Conservation (phyloP, 192 early-diverging fungal genomes). For the Oehlia diaphana region DNA sequence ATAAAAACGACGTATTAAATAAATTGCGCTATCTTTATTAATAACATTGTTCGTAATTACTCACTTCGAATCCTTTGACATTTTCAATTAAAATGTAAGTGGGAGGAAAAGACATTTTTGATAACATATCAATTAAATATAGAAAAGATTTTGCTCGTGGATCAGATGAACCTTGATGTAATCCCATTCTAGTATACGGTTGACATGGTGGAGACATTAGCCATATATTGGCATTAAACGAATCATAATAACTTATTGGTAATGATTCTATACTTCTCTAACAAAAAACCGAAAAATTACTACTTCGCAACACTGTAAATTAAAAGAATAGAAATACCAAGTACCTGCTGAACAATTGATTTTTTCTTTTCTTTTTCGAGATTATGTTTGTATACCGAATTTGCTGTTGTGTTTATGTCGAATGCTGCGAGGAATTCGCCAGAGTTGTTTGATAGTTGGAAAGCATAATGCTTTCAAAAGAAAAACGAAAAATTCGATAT, state of each 20-base stretch:
- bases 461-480: constrained; percentile 69
- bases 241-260: constrained; percentile 13
- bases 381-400: constrained; percentile 72
- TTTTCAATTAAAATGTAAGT: constrained; percentile 75
- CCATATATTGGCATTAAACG: constrained; percentile 68
- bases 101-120: constrained; percentile 55
- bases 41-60: background rate
- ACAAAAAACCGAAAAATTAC: background rate
- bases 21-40: background rate
- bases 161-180: constrained; percentile 71
- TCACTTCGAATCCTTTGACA: constrained; percentile 78
- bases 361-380: constrained; percentile 39
- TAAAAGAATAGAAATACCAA: background rate
- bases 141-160: constrained; percentile 72
- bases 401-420: constrained; percentile 93
- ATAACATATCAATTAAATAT: constrained; percentile 66
- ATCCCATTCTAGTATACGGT: constrained; percentile 75
- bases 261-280: background rate
- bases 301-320: background rate
- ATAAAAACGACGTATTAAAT: background rate
- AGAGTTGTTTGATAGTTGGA: constrained; percentile 58
- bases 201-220: constrained; percentile 85
- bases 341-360: constrained; percentile 32
- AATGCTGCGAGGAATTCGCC: constrained; percentile 80
- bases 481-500: background rate